A percentile compares a stretch with the other conserved stretches of the same genome.
These are phyloP conservation scores for Monosporascus ibericus DNA, from an alignment of 2,329 filamentous ascomycete genomes.

Conservation along the genomic window DNA sequence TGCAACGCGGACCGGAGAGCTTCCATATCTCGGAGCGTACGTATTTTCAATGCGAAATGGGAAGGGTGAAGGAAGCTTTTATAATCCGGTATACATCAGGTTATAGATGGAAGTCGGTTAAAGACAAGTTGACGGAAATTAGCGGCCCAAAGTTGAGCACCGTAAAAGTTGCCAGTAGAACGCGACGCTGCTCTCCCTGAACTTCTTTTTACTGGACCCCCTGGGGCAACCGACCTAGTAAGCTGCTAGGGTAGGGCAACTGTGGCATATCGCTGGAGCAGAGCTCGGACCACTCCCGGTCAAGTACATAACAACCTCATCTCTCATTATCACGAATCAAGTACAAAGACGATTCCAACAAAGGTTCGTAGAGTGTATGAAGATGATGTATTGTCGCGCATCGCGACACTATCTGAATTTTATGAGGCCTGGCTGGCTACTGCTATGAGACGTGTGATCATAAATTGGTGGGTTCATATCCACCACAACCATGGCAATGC, in stretches of 20 bases:
- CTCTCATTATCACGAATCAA: neutral
- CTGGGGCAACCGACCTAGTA: too few species aligned
- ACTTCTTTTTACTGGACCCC: neutral
- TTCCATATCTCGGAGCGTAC: slow-evolving; percentile 44
- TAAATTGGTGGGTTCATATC: too few species aligned
- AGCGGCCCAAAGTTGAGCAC: neutral
- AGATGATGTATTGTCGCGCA: too few species aligned
- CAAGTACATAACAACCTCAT: neutral
- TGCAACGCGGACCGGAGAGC: slow-evolving; percentile 54
- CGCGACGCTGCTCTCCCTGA: neutral
- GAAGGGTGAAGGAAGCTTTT: neutral
- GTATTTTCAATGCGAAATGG: neutral
- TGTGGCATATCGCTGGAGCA: neutral
- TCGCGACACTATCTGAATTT: too few species aligned
- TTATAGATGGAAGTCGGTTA: neutral
- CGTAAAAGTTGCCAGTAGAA: neutral
- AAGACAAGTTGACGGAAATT: neutral
- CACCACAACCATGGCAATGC: too few species aligned
- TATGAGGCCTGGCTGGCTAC: too few species aligned
- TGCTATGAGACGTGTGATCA: too few species aligned
- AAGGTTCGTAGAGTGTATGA: neutral
- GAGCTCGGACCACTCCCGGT: neutral
- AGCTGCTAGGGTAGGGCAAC: neutral
- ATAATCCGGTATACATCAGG: too few species aligned
- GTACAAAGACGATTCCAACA: neutral